Conservation (phyloP, 106 monocot species). For the Allium fistulosum region DNA sequence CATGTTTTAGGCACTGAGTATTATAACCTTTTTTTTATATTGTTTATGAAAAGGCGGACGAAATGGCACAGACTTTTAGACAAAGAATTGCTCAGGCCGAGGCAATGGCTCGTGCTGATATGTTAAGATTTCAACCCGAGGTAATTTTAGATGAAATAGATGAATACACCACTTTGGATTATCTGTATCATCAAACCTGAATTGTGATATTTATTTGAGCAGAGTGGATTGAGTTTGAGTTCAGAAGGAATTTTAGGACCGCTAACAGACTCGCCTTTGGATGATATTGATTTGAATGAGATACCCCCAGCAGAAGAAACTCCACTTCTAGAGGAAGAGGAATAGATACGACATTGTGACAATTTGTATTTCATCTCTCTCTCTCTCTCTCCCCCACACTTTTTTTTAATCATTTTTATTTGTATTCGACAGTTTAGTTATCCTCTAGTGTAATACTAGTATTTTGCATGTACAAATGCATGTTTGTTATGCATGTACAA, state of each 20-base stretch:
- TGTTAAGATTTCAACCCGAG: slow-evolving; percentile 55
- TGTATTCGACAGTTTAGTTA: no score
- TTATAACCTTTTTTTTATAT: not conserved
- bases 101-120: slow-evolving; percentile 46
- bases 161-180: not conserved
- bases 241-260: slow-evolving; percentile 81
- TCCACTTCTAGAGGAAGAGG: not conserved
- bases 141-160: slow-evolving; percentile 7
- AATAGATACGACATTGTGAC: not conserved
- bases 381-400: no score
- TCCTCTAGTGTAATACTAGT: no score
- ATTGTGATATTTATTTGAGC: not conserved
- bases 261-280: slow-evolving; percentile 48
- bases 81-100: slow-evolving; percentile 47
- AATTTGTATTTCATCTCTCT: not conserved
- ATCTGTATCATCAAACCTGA: not conserved
- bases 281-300: slow-evolving; percentile 40
- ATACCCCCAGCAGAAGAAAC: slow-evolving; percentile 38
- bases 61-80: slow-evolving; percentile 50
- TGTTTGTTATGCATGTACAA: no score
- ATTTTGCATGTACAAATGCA: no score
- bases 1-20: not conserved
- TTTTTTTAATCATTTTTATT: no score
- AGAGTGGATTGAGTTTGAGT: slow-evolving; percentile 89
- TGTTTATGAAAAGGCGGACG: slow-evolving; percentile 35